Evolutionary conservation across 139 green algal genomes (phyloP), one percentile per base, ranked within the genome.

Genomic region (Picochlorum costavermella): DNA sequence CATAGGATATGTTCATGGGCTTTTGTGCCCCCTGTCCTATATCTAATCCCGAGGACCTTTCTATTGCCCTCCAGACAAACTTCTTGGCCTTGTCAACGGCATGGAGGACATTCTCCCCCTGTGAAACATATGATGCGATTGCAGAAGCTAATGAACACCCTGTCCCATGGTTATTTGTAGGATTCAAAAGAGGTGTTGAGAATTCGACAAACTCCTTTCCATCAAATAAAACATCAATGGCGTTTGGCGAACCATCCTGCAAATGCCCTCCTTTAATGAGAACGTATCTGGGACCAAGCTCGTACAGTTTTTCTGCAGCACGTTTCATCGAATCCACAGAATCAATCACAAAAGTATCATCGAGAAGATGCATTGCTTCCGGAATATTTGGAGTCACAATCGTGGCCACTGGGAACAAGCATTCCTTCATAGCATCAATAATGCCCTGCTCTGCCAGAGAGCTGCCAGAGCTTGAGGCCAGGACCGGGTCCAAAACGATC

Each of bases 181-280:
- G 92, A 44, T 62, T 14, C 10, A 95, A 49, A 17, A 53, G 63
- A 1, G 74, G 60, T 49, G 68, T 63, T 0, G 30, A 45, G 5
- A 96, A 64, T 28, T 84, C 71, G 20, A 74, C 37, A 45, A 83
- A 63, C 5, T 75, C 33, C 0, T 63, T 16, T 2, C 86, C 85
- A 65, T 96, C 90, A 69, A 84, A 96, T 43, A 98, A 69, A 25
- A 96, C 79, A 55, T 98, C 92, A 3, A 84, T 72, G 12, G 81
- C 71, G 12, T 43, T 55, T 5, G 6, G 8, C 2, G n/a, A 14
- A n/a, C 56, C 43, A 36, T 61, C n/a, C 65, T 61, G 1, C 44
- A 94, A 75, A 69, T 98, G 91, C 1, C 92, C 92, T 6, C 92
- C 92, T 73, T 97, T 96, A 46, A 97, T 61, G 5, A 96, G 74